phyloP scores from a whole-genome alignment of 768 basidiomycete species.

The Mycena capillaripes region DNA sequence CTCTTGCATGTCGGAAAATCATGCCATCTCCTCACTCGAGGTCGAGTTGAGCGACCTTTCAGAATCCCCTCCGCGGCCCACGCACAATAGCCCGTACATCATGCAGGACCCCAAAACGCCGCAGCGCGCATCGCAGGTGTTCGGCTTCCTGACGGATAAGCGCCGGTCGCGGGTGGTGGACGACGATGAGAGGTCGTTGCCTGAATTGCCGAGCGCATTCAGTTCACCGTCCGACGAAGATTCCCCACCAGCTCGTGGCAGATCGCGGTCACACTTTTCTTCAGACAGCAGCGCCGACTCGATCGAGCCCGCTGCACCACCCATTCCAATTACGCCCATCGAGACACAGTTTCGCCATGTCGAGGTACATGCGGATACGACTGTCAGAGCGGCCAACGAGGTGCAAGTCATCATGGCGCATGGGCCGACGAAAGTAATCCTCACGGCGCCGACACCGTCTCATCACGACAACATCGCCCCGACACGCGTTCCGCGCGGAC shows the following conservation, averaged over 20 bases:
- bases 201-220: constrained; percentile 56
- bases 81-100: constrained; percentile 47
- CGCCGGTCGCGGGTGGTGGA: constrained; percentile 48
- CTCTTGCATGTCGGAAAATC: constrained; percentile 56
- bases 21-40: constrained; percentile 79
- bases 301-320: constrained; percentile 25
- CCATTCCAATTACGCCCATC: constrained; percentile 39
- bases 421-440: constrained; percentile 65
- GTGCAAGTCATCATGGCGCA: constrained; percentile 58
- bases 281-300: constrained; percentile 44
- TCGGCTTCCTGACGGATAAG: constrained; percentile 75
- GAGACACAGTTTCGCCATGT: constrained; percentile 22
- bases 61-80: constrained; percentile 51
- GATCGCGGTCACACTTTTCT: constrained; percentile 44
- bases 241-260: constrained; percentile 31
- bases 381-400: constrained; percentile 41
- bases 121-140: constrained; percentile 81
- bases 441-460: constrained; percentile 67
- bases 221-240: constrained; percentile 55
- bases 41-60: constrained; percentile 75
- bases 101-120: constrained; percentile 63
- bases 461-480: constrained; percentile 46
- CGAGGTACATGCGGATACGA: constrained; percentile 22
- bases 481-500: constrained; percentile 58
- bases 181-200: constrained; percentile 54